These are phyloP conservation scores for Fusarium oxysporum DNA, from an alignment of 2,329 filamentous ascomycete species.

Conservation along the genomic window DNA sequence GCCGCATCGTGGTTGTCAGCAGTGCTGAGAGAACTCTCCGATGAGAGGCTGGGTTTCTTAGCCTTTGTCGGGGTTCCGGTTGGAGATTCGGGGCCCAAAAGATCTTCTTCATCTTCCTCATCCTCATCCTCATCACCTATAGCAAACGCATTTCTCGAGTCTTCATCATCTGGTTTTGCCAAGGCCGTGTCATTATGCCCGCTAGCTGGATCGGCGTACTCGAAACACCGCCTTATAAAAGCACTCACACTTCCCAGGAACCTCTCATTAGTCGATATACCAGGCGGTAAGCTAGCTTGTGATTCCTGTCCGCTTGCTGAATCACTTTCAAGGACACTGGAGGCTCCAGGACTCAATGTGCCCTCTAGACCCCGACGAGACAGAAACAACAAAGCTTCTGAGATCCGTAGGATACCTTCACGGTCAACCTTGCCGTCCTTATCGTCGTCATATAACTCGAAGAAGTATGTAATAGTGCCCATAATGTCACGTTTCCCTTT, in stretches of 20 bases:
- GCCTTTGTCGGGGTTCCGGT: constrained; percentile 55
- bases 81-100: constrained; percentile 69
- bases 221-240: constrained; percentile 96
- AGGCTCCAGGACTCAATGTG: constrained; percentile 72
- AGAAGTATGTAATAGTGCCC: constrained; percentile 98
- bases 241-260: constrained; percentile 94
- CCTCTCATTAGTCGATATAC: constrained; percentile 80
- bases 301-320: constrained; percentile 47
- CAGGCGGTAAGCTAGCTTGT: constrained; percentile 56
- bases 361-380: constrained; percentile 89
- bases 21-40: constrained; percentile 45
- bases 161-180: constrained; percentile 34
- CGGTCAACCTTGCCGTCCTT: constrained; percentile 91
- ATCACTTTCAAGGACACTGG: constrained; percentile 62
- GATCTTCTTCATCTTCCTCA: constrained; percentile 73
- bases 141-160: constrained; percentile 68
- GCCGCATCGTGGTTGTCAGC: constrained; percentile 25
- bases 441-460: constrained; percentile 95
- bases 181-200: constrained; percentile 59
- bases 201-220: constrained; percentile 91
- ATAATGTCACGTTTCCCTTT: constrained; percentile 97
- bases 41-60: constrained; percentile 58
- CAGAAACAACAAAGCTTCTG: constrained; percentile 91
- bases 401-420: constrained; percentile 94
- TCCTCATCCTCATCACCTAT: constrained; percentile 84